Conservation (phyloP, 1,284 basidiomycete genomes). For the Moesziomyces sp. region DNA sequence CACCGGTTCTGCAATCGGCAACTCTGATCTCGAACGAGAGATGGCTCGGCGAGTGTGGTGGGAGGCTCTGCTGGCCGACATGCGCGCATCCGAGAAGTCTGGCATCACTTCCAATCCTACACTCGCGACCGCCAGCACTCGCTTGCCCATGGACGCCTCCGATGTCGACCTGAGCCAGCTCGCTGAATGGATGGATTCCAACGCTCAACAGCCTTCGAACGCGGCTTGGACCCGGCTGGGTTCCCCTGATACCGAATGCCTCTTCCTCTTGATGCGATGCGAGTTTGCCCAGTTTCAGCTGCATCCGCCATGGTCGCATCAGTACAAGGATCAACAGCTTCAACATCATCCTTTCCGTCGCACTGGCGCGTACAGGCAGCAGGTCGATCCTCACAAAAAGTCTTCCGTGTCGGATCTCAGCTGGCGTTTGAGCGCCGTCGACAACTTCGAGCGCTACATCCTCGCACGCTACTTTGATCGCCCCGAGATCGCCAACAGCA, state of each 20-base stretch:
- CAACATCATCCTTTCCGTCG: constrained; percentile 5
- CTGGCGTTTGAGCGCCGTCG: constrained; percentile 6
- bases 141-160: constrained; percentile 7
- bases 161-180: constrained; percentile 10
- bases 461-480: constrained; percentile 10
- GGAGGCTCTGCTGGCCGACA: constrained; percentile 13
- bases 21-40: constrained; percentile 2
- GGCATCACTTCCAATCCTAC: constrained; percentile 10
- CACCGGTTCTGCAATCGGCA: not conserved
- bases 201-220: too few species aligned
- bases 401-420: not conserved
- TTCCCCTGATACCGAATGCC: constrained; percentile 5
- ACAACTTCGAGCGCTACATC: constrained; percentile 11
- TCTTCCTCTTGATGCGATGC: constrained; percentile 14
- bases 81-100: constrained; percentile 21
- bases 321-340: constrained; percentile 8
- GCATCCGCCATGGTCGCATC: constrained; percentile 16
- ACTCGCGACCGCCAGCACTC: constrained; percentile 5
- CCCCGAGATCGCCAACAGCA: constrained; percentile 4
- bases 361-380: not conserved
- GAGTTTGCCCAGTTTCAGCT: constrained; percentile 15
- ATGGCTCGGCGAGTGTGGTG: constrained; percentile 18
- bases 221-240: not conserved
- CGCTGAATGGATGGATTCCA: not conserved
- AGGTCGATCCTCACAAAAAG: not conserved